Evolutionary conservation across 768 basidiomycete genomes (phyloP), one percentile per base, ranked within the genome.

Genomic region (Hypsizygus marmoreus): DNA sequence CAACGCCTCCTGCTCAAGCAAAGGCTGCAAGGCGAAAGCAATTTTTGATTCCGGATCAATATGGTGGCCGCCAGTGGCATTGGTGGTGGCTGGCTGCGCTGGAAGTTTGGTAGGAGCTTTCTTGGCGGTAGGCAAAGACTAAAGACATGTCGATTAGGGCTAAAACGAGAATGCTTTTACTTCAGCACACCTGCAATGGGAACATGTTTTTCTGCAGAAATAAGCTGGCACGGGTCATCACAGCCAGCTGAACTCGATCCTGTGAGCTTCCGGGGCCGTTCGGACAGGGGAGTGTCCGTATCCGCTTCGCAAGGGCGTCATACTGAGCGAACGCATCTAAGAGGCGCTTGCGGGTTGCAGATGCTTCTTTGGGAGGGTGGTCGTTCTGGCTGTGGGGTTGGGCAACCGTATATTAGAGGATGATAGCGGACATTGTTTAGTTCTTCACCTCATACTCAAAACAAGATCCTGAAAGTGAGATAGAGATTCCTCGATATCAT

Each of bases 121-220:
- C 49, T 74, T 72, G 17, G 78, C 73, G 40, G 72, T 80, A 3
- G 87, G 74, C 25, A 79, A 52, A 17, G 76, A 75, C 76, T 78
- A 19, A 10, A 24, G n/a, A 36, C n/a, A 34, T 35, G 11, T n/a
- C 14, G 24, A 28, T 38, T 29, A 12, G 20, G 20, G 24, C 41
- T 1, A 36, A 20, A 16, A 41, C 11, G n/a, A 28, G n/a, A 31
- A 42, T 3, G 39, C 20, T 7, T 7, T 7, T 8, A 16, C 6
- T 10, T 29, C 40, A 25, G 59, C 69, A 13, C 45, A 84, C 88
- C 74, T 92, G 86, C 6, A 95, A 69, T 13, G 88, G 85, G 47
- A 90, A 84, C 88, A 97, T 93, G 54, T 97, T 83, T 58, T 87
- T 91, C 61, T 91, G 86, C 51, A 99, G 67, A 62, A 95, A 97